Base-by-base conservation (phyloP, 2,329 filamentous ascomycete genomes). In the Penicillium sumatraense region DNA sequence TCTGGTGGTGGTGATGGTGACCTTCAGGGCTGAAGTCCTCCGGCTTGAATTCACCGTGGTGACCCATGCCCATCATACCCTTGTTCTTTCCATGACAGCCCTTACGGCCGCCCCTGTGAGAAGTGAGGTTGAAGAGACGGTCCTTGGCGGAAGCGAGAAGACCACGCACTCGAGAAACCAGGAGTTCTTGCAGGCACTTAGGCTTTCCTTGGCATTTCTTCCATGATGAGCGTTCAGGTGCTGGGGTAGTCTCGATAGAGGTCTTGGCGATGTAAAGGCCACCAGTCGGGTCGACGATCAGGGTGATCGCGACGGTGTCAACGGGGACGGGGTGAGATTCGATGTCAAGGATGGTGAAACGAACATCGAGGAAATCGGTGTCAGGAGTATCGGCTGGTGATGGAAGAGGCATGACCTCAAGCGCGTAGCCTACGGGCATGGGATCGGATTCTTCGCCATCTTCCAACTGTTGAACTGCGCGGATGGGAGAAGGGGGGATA, bases 311-410 rank as follows among this genome's bases (percentile, higher is more conserved):
- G 38, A 79, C 64, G 13, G 77, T 77, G 53, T 78, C 73, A n/a
- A 78, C 67, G 16, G 76, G 75, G 9, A 78, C 75, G 1, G 78
- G 77, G 45, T 72, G 68, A 24, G 70, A 66, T 38, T 74, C 72
- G 16, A 80, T 63, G 51, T 77, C 76, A 24, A 80, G 69, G 31
- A 79, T 69, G n/a, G 77, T 79, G 62, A 80, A 77, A 35, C 75
- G 72, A 54, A 79, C 62, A 10, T 71, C 66, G 2, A 75, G 58
- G 21, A 79, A 59, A 8, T 75, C 70, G 40, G 68, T 62, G 7
- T 62, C 68, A 9, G 67, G 60, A n/a, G 68, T 69, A 21, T 75
- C 69, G 8, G 63, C 54, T 14, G 70, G 61, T 11, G 65, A 57
- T 18, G 66, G 57, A 38, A 66, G 49, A 20, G 74, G 68, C 56